Conservation (phyloP, 768 basidiomycete species). For the Naganishia randhawae region DNA sequence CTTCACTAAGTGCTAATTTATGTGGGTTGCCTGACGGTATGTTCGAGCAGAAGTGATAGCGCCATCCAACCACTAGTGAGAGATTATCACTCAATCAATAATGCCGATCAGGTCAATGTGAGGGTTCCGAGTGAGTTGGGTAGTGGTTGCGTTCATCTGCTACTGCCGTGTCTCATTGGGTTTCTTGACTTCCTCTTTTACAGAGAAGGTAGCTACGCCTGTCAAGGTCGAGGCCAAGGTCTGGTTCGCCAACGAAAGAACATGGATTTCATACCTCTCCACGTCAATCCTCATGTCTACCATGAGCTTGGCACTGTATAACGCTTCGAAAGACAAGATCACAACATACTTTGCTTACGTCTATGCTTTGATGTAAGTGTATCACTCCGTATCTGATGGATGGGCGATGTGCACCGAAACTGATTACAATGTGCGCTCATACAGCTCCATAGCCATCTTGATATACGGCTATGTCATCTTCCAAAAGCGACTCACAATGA, state of each 20-base stretch:
- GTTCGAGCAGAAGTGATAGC: constrained; percentile 14
- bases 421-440: not conserved
- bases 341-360: constrained; percentile 73
- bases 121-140: constrained; percentile 40
- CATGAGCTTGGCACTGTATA: constrained; percentile 81
- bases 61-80: constrained; percentile 32
- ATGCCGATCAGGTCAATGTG: constrained; percentile 26
- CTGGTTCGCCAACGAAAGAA: constrained; percentile 89
- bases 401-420: not conserved
- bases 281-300: constrained; percentile 77
- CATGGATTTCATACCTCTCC: constrained; percentile 90
- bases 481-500: constrained; percentile 83
- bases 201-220: constrained; percentile 46
- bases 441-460: constrained; percentile 54
- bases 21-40: constrained; percentile 12
- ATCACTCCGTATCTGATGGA: not conserved
- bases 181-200: not conserved
- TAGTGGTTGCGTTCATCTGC: not conserved
- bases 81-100: constrained; percentile 45
- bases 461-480: constrained; percentile 82
- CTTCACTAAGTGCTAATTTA: not conserved
- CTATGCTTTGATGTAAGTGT: constrained; percentile 73
- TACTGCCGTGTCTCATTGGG: not conserved
- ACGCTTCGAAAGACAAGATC: constrained; percentile 64
- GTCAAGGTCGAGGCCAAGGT: constrained; percentile 90